Evolutionary conservation across 805 yeast genomes (phyloP), one percentile per base, ranked within the genome.

Genomic region (Metschnikowia matae): DNA sequence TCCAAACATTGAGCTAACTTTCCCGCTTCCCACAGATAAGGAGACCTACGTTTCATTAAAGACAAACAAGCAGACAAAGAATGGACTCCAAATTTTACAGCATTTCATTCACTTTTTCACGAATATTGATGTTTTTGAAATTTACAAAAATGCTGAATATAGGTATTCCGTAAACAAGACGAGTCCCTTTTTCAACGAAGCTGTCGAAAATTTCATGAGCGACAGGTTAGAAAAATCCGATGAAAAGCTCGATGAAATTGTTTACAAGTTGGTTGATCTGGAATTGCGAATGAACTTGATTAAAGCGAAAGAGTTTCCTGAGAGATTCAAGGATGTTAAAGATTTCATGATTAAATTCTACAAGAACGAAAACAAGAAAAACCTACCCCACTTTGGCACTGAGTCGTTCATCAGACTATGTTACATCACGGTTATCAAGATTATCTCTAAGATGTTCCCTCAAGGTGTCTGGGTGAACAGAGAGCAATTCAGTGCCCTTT

Each of bases 401-500:
- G 51, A 57, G 10, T 55, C 57, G 39, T 66, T 68, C 46, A 44
- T 73, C n/a, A 56, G 68, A 38, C 40, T 70, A 15, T 70, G 73
- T 48, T 74, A 72, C 57, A 50, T 67, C 6, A 73, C 78, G 3
- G 69, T 71, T 11, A 69, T 73, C 48, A 57, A 58, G 17, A 49
- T 66, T 1, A 56, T 74, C 50, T 36, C 44, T 6, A 67, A 66
- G 50, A 70, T 74, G 71, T 74, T 73, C 51, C 78, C 78, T 4
- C 56, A 63, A 41, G 78, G 78, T 1, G 64, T 74, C 15, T 74
- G 76, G 75, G 64, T 66, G 42, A 70, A 65, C 48, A 54, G 57
- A 17, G 49, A 51, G 23, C 71, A 74, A 51, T 60, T 73, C 40
- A 54, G 62, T 37, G 32, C 51, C 6, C 60, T 74, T 44, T 68